Percentiles rank a stretch among this genome's conserved stretches.
Evolutionary conservation across 805 yeast genomes (phyloP).

Genomic region (Myxozyma sirexii): DNA sequence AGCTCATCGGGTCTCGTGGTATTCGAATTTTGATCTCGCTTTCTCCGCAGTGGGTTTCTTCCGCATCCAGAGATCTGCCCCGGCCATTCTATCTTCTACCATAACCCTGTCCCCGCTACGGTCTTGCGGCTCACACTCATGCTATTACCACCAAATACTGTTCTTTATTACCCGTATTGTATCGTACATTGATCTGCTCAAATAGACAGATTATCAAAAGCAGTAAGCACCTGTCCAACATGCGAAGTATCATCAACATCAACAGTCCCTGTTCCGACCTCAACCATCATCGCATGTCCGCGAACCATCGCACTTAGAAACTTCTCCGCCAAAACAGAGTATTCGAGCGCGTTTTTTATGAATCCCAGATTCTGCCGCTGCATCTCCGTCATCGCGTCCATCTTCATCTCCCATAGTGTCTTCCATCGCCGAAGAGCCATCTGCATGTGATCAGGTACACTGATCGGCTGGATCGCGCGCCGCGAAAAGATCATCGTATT

Average conservation of each 20-base stretch:
- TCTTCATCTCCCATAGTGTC: background rate
- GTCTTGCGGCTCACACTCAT: too few species aligned
- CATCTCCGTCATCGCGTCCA: background rate
- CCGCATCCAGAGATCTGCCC: too few species aligned
- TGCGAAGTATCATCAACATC: slow-evolving; percentile 13
- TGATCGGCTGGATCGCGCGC: background rate
- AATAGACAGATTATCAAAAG: background rate
- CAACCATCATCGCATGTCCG: background rate
- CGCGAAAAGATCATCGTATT: slow-evolving; percentile 1
- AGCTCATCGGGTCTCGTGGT: too few species aligned
- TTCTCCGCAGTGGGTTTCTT: too few species aligned
- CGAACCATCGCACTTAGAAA: background rate
- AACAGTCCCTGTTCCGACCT: background rate
- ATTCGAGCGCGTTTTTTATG: slow-evolving; percentile 2
- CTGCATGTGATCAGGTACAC: background rate
- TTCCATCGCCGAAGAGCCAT: slow-evolving; percentile 11
- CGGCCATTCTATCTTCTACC: too few species aligned
- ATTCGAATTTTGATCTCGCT: too few species aligned
- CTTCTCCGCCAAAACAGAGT: slow-evolving; percentile 1
- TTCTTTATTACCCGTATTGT: too few species aligned
- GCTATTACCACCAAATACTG: too few species aligned
- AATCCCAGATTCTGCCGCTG: slow-evolving; percentile 1
- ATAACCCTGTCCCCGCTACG: too few species aligned
- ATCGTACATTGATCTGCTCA: too few species aligned
- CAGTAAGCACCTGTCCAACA: slow-evolving; percentile 6